Evolutionary conservation across 441 rosid species (phyloP), one percentile per base, ranked within the genome.

Genomic region (Mallotus japonicus): DNA sequence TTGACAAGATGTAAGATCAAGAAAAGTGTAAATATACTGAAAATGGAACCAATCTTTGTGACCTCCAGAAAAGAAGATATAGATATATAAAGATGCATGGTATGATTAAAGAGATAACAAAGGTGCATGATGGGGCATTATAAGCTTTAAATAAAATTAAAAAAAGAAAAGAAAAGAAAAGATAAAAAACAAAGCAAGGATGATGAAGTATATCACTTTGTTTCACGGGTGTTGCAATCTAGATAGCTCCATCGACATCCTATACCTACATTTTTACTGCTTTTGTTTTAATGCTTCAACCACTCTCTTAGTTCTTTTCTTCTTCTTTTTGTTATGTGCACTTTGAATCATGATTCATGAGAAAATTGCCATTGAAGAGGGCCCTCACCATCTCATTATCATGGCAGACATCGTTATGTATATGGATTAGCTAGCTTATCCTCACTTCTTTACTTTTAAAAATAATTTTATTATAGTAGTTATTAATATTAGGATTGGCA

Each of bases 241-340:
- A 44, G 40, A 37, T 47, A 24, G 44, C 22, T 71, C 77, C 74
- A 76, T 82, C 82, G 67, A 83, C 76, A 73, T 69, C 76, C 63
- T 75, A 37, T 37, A 83, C 81, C 84, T 60, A 73, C 49, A 80
- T 70, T 53, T 77, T 69, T 79, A 72, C 75, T 72, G 61, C 66
- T 71, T 71, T 75, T 75, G 73, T 64, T 34, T 70, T 80, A 76
- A 67, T 77, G 87, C 78, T 72, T 76, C 87, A 76, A 80, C 88
- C 75, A 19, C 24, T 63, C n/a, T 50, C 9, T 28, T 22, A 58
- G 6, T 65, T 46, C 12, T 24, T 22, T 69, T 19, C 24, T 47
- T 44, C 15, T 12, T 58, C 34, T 62, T 50, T 32, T 0, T 65
- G 19, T 64, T 28, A 67, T 65, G 24, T 8, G 67, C 65, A 50